Evolutionary conservation across 768 basidiomycete genomes (phyloP).

Genomic region (Tephrocybe sp.): DNA sequence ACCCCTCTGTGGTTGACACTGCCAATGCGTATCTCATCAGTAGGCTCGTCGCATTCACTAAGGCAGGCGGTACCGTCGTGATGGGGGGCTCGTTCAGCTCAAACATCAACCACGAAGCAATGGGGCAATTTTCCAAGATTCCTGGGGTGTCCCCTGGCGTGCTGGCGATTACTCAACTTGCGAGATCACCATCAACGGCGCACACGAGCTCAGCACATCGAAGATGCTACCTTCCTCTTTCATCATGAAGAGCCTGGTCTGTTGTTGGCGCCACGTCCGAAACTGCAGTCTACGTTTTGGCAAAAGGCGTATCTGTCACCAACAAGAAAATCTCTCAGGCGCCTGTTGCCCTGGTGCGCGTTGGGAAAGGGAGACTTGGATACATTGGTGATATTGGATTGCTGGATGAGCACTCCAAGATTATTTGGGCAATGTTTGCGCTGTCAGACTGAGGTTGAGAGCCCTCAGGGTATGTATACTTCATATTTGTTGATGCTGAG

Average conservation of each 20-base stretch:
- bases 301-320: constrained; percentile 5
- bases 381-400: constrained; percentile 36
- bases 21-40: constrained; percentile 20
- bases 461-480: no score
- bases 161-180: constrained; percentile 15
- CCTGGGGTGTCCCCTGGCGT: constrained; percentile 21
- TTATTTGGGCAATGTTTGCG: constrained; percentile 33
- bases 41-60: constrained; percentile 24
- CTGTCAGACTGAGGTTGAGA: constrained; percentile 7
- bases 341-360: constrained; percentile 23
- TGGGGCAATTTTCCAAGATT: constrained; percentile 21
- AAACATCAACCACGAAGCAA: constrained; percentile 8
- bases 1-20: constrained; percentile 21
- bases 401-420: constrained; percentile 23
- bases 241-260: constrained; percentile 29
- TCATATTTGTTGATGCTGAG: no score
- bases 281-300: constrained; percentile 25
- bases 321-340: constrained; percentile 17
- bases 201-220: constrained; percentile 15
- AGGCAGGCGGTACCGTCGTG: constrained; percentile 28
- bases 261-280: constrained; percentile 21
- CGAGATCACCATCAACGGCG: constrained; percentile 16
- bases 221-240: constrained; percentile 19
- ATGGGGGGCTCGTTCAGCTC: constrained; percentile 28
- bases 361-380: constrained; percentile 30